Conservation (phyloP, 169 alveolate genomes). For the Cryptosporidium parvum region DNA sequence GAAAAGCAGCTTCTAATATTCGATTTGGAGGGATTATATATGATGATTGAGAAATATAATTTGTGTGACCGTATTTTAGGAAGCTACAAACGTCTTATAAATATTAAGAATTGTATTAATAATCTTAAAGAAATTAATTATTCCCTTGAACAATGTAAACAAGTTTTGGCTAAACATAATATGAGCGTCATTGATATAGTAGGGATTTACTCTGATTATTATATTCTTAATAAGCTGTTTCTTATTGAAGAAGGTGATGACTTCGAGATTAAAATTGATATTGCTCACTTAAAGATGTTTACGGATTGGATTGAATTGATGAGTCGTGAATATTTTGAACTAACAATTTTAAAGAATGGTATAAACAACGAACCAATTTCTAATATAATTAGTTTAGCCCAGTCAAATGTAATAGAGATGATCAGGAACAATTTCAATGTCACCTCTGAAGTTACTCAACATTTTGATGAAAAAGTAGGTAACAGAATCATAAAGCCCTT, state of each 20-base stretch:
- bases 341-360: background rate
- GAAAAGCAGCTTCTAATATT: background rate
- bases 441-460: background rate
- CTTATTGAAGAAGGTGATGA: background rate
- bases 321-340: background rate
- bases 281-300: constrained; percentile 17
- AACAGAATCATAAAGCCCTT: background rate
- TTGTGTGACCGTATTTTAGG: constrained; percentile 26
- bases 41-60: background rate
- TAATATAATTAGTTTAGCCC: constrained; percentile 13
- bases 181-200: background rate
- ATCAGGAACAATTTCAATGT: constrained; percentile 6
- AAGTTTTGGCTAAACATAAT: constrained; percentile 2
- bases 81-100: constrained; percentile 10
- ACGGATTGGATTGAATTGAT: constrained; percentile 31
- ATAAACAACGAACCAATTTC: constrained; percentile 12
- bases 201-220: constrained; percentile 16
- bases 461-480: background rate
- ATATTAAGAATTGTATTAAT: constrained; percentile 7
- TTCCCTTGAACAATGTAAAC: background rate
- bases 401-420: constrained; percentile 14
- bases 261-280: background rate
- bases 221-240: constrained; percentile 39
- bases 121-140: constrained; percentile 16
- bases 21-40: constrained; percentile 10